A percentile compares a stretch with the other conserved stretches of the same genome.
Evolutionary conservation across 495 filamentous ascomycete species (phyloP).

Genomic region (Lentithecium fluviatile): DNA sequence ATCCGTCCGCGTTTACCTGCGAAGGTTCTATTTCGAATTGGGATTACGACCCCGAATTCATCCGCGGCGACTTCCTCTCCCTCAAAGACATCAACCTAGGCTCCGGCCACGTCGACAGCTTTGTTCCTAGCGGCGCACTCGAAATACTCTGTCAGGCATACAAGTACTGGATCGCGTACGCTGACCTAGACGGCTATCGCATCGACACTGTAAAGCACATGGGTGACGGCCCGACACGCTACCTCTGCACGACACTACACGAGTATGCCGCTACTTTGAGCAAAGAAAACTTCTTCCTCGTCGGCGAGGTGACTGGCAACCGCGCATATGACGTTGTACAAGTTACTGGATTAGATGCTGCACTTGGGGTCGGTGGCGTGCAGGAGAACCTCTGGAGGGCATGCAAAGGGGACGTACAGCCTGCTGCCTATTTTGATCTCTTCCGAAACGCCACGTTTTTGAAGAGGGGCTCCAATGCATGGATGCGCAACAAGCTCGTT

Average conservation of each 20-base stretch:
- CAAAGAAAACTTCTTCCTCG: constrained; percentile 37
- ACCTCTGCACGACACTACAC: constrained; percentile 31
- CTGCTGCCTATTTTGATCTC: constrained; percentile 32
- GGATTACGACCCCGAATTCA: constrained; percentile 31
- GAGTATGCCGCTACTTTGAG: constrained; percentile 31
- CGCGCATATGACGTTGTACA: constrained; percentile 32
- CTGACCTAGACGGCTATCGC: constrained; percentile 35
- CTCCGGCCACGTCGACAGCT: constrained; percentile 7
- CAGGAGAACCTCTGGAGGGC: constrained; percentile 33
- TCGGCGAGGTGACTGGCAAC: constrained; percentile 32
- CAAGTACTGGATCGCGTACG: constrained; percentile 39
- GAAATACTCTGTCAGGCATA: constrained; percentile 26
- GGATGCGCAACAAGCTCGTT: constrained; percentile 35
- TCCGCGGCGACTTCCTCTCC: constrained; percentile 32
- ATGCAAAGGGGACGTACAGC: constrained; percentile 22
- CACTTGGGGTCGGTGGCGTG: constrained; percentile 32
- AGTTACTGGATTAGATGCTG: constrained; percentile 35
- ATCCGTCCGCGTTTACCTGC: constrained; percentile 10
- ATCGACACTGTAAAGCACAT: constrained; percentile 40
- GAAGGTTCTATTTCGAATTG: constrained; percentile 33
- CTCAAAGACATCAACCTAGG: constrained; percentile 36
- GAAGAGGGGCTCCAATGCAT: constrained; percentile 26
- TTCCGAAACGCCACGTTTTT: constrained; percentile 31
- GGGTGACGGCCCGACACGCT: constrained; percentile 35
- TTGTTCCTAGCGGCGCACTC: constrained; percentile 25